These are phyloP conservation scores for Salix viminalis DNA, from an alignment of 345 rosid genomes.

Conservation along the genomic window DNA sequence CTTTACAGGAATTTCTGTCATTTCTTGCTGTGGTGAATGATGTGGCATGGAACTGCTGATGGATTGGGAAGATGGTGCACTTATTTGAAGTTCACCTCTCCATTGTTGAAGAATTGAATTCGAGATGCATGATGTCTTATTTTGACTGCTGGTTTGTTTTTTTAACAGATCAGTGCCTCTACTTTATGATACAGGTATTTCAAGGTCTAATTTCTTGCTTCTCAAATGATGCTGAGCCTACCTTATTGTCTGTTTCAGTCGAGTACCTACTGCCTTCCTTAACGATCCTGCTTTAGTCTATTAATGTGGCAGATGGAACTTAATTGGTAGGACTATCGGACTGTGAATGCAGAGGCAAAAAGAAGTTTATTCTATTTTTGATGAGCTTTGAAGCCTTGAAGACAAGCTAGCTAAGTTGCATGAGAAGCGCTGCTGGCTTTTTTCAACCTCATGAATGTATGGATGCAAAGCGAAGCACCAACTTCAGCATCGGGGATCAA, in stretches of 20 bases:
- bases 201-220: neutral
- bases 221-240: neutral
- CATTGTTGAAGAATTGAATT: neutral
- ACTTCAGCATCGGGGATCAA: neutral
- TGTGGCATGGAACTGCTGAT: neutral
- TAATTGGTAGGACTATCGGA: neutral
- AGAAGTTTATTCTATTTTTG: neutral
- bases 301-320: neutral
- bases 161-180: neutral
- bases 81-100: neutral
- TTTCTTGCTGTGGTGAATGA: constrained; percentile 7
- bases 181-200: neutral
- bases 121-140: neutral
- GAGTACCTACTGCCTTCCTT: neutral
- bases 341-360: neutral
- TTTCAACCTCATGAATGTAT: neutral
- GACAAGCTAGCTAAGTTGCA: neutral
- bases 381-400: neutral
- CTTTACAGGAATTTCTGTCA: constrained; percentile 16
- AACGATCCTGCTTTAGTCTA: neutral
- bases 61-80: neutral
- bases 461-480: neutral
- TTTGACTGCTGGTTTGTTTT: neutral
- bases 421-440: neutral
- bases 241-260: neutral